Conservation (phyloP, 192 early-diverging fungal genomes). For the Irineochytrium annulatum region DNA sequence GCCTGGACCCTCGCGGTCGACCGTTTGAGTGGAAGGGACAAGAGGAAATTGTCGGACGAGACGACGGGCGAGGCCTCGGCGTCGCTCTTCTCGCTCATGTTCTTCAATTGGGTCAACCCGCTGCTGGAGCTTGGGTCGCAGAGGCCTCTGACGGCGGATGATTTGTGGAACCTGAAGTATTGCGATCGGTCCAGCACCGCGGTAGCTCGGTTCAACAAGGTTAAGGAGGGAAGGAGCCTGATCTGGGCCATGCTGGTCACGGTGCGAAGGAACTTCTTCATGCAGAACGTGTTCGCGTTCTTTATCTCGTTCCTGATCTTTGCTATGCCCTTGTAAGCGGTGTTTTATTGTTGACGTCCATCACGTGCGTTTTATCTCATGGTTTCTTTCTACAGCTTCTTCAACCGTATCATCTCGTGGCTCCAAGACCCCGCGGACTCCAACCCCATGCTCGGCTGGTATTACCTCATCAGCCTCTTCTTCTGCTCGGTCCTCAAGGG, state of each 20-base stretch:
- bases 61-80: slow-evolving; percentile 20
- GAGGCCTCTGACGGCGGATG: slow-evolving; percentile 52
- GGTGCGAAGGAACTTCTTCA: slow-evolving; percentile 3
- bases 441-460: slow-evolving; percentile 9
- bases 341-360: slow-evolving; percentile 5
- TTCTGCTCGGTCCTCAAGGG: slow-evolving; percentile 19
- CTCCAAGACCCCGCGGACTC: slow-evolving; percentile 24
- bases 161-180: slow-evolving; percentile 53
- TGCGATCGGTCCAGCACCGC: slow-evolving; percentile 43
- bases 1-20: background rate
- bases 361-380: slow-evolving; percentile 11
- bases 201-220: slow-evolving; percentile 12
- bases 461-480: slow-evolving; percentile 35
- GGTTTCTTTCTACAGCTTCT: slow-evolving; percentile 33
- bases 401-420: slow-evolving; percentile 36
- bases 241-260: slow-evolving; percentile 1
- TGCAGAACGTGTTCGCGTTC: slow-evolving; percentile 12
- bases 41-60: slow-evolving; percentile 1
- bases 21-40: background rate
- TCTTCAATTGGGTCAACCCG: slow-evolving; percentile 59
- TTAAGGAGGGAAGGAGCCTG: slow-evolving; percentile 7
- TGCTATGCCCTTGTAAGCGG: slow-evolving; percentile 12
- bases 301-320: slow-evolving; percentile 23
- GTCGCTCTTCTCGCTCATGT: slow-evolving; percentile 27
- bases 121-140: slow-evolving; percentile 51